phyloP scores from a whole-genome alignment of 306 rosid species.

The Fragaria nilgerrensis region DNA sequence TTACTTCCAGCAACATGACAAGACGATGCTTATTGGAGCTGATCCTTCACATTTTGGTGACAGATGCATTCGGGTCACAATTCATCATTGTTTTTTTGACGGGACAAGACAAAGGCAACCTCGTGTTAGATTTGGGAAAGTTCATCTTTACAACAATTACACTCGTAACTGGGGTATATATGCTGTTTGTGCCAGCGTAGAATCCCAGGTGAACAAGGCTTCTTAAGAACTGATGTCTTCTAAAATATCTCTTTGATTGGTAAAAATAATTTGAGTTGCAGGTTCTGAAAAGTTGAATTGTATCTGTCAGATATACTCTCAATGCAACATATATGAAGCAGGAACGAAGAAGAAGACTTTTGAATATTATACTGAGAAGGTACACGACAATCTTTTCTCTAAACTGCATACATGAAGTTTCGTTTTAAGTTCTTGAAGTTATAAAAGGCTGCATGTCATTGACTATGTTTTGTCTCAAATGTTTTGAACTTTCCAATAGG shows the following conservation, averaged over 20 bases:
- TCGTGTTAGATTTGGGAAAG: constrained; percentile 43
- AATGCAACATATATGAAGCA: constrained; percentile 75
- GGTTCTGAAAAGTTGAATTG: constrained; percentile 7
- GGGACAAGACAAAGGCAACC: constrained; percentile 45
- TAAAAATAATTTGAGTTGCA: background rate
- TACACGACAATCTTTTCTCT: constrained; percentile 25
- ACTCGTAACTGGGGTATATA: constrained; percentile 38
- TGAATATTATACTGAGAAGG: constrained; percentile 75
- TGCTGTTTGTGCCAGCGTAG: constrained; percentile 41
- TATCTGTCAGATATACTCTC: constrained; percentile 60
- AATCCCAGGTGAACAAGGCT: constrained; percentile 31
- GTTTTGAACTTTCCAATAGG: constrained; percentile 30
- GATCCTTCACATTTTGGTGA: constrained; percentile 39
- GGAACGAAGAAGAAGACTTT: constrained; percentile 69
- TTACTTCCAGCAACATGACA: constrained; percentile 37
- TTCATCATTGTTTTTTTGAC: constrained; percentile 39
- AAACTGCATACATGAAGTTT: constrained; percentile 6
- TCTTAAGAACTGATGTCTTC: background rate
- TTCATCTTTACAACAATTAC: constrained; percentile 40
- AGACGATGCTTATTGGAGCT: constrained; percentile 44
- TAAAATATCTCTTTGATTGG: background rate
- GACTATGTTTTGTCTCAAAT: constrained; percentile 15
- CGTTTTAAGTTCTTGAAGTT: background rate
- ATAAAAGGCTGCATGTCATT: background rate
- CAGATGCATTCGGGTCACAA: constrained; percentile 40